Evolutionary conservation across 2,329 filamentous ascomycete genomes (phyloP), one percentile per base, ranked within the genome.

Genomic region (Colletotrichum truncatum): DNA sequence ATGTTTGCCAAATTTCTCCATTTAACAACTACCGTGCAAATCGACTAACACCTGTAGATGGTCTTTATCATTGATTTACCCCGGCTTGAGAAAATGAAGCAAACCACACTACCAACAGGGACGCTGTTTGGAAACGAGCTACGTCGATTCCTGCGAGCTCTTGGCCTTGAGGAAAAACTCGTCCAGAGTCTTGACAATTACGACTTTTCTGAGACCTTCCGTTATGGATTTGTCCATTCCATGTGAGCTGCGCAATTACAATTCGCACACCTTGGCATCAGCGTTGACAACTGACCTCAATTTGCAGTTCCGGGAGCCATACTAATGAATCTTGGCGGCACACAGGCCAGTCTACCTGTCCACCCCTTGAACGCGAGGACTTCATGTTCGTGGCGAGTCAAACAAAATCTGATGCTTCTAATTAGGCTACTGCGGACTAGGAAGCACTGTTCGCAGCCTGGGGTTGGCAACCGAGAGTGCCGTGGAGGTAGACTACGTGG

Each of bases 1-100:
- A 97, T 76, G 90, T 91, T 73, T 64, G 84, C 75, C 34, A 36
- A n/a, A n/a, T n/a, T 43, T 38, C 28, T 38, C 49, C 23, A 18
- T 3, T 23, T 61, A 26, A 26, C 18, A 9, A 14, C 38, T 11
- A 16, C 14, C 10, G 28, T 8, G 38, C 11, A 14, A n/a, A 18
- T 16, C 32, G 8, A 55, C 70, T 74, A 38, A 76, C 54, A 18
- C 12, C 28, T 8, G 34, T 62, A 92, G 89, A 91, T 90, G 71
- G 88, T 94, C 7, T 98, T 97, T 74, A 74, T 98, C n/a, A 94
- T 99, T 69, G 96, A 99, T 74, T 86, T 98, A 8, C 95, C 96
- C 6, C 84, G 86, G 39, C 76, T 88, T 23, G 71, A 78, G n/a
- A 72, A 73, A 38, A 70, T 72, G n/a, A 77, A 70, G 64, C 78